Conservation (phyloP, 768 basidiomycete genomes). For the Rubroboletus satanas region DNA sequence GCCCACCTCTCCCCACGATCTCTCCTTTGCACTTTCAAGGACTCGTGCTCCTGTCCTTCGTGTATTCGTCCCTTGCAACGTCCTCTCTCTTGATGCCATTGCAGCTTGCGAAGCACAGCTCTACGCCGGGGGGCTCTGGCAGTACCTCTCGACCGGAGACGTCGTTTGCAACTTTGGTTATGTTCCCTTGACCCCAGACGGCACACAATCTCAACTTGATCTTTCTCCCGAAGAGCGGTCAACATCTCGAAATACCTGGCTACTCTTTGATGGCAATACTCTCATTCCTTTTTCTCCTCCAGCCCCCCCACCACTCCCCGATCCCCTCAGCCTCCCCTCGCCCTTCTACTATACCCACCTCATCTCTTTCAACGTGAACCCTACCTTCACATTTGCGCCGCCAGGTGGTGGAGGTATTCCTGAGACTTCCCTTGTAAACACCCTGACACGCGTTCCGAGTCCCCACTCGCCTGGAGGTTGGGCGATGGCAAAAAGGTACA, state of each 20-base stretch:
- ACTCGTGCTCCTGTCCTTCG: conserved; percentile 69
- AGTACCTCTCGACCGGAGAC: conserved; percentile 72
- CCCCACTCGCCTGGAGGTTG: conserved; percentile 58
- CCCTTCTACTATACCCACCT: conserved; percentile 78
- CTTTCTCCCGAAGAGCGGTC: conserved; percentile 18
- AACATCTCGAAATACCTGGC: conserved; percentile 48
- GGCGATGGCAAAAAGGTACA: conserved; percentile 56
- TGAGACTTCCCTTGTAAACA: conserved; percentile 45
- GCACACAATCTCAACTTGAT: conserved; percentile 23
- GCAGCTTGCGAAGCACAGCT: conserved; percentile 66
- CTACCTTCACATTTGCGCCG: conserved; percentile 27
- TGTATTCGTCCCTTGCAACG: conserved; percentile 69
- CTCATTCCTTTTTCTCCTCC: conserved; percentile 63
- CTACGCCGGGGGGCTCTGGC: conserved; percentile 63
- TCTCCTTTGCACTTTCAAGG: conserved; percentile 55
- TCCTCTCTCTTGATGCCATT: conserved; percentile 44
- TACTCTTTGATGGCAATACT: conserved; percentile 64
- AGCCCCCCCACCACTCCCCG: conserved; percentile 44
- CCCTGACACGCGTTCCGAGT: conserved; percentile 44
- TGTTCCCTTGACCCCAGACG: conserved; percentile 45
- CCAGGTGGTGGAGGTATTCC: conserved; percentile 35
- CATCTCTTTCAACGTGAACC: conserved; percentile 34
- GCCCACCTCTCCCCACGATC: conserved; percentile 52
- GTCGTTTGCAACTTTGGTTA: conserved; percentile 79
- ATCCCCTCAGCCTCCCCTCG: conserved; percentile 62